Base-by-base conservation (phyloP, 2,329 filamentous ascomycete species). In the Gaeumannomyces tritici region DNA sequence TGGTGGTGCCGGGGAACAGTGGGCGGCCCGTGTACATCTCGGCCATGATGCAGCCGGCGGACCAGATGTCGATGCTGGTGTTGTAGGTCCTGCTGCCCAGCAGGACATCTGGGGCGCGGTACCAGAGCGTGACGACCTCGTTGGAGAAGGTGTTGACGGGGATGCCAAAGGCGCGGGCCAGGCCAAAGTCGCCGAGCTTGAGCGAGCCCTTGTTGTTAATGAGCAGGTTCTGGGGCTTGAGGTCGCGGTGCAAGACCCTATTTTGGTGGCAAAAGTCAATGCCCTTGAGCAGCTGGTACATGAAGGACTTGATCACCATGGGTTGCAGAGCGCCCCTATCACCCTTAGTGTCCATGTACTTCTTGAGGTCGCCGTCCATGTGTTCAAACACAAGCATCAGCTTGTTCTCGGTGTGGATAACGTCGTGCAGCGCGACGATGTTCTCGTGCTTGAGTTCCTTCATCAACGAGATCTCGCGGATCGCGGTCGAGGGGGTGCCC, bases 21-120 rank as follows among this genome's bases (percentile, higher is more conserved):
- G 95, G 95, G 24, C 95, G 85, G 4, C 95, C 95, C 0, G 93
- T 97, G 75, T 96, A 98, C 92, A 99, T 97, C 77, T 99, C 95
- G 12, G 95, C 95, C 95, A 99, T 98, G 80, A 99, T 99, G 75
- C 95, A 99, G 63, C 95, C 95, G 8, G 95, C 95, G 8, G 91
- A 96, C 95, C 95, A 99, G 73, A 99, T 98, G 72, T 99, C 95
- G 74, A 99, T 98, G 77, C 91, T 96, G n/a, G 95, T 99, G 77
- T 96, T 99, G 79, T 99, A 99, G 27, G 95, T 98, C 67, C 95
- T 83, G 70, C 90, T 95, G 61, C 95, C 95, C 57, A 99, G 84
- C 61, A 99, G 83, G 58, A 99, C 95, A 70, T 99, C 95, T 0
- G 95, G 95, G 0, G 95, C 95, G 56, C 95, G 90, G 75, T 99